Conservation (phyloP, 2,329 filamentous ascomycete species). For the Lasiodiplodia hormozganensis region DNA sequence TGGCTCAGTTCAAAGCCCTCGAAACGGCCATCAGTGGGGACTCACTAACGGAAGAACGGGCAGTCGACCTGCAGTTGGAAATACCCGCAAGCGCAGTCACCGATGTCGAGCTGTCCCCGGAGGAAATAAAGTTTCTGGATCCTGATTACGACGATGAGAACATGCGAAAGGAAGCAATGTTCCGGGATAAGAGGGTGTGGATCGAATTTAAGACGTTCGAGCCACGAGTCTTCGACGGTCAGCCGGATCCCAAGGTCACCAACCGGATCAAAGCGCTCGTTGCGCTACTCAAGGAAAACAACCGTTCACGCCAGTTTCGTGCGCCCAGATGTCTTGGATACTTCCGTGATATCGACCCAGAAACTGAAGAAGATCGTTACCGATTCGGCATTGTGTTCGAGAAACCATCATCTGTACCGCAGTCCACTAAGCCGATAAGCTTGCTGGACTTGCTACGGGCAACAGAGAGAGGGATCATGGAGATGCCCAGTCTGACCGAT, state of each 20-base stretch:
- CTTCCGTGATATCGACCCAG: conserved; percentile 40
- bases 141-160: conserved; percentile 34
- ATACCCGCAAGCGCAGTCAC: conserved; percentile 35
- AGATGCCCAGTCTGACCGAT: conserved; percentile 58
- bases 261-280: conserved; percentile 43
- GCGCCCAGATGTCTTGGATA: conserved; percentile 46
- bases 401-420: conserved; percentile 50
- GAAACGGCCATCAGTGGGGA: conserved; percentile 43
- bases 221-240: conserved; percentile 33
- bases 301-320: conserved; percentile 39
- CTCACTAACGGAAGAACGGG: conserved; percentile 37
- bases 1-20: conserved; percentile 47
- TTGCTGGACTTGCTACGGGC: conserved; percentile 56
- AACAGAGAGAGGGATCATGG: neutral
- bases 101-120: conserved; percentile 35
- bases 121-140: conserved; percentile 34
- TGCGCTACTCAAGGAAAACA: conserved; percentile 40
- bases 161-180: conserved; percentile 41
- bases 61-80: conserved; percentile 36
- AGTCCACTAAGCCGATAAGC: conserved; percentile 54
- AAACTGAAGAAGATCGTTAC: conserved; percentile 36
- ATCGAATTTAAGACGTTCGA: conserved; percentile 48
- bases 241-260: conserved; percentile 39
- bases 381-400: conserved; percentile 64
- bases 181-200: conserved; percentile 40